Conservation (phyloP, 2,329 filamentous ascomycete species). For the Rhynchosporium secalis region DNA sequence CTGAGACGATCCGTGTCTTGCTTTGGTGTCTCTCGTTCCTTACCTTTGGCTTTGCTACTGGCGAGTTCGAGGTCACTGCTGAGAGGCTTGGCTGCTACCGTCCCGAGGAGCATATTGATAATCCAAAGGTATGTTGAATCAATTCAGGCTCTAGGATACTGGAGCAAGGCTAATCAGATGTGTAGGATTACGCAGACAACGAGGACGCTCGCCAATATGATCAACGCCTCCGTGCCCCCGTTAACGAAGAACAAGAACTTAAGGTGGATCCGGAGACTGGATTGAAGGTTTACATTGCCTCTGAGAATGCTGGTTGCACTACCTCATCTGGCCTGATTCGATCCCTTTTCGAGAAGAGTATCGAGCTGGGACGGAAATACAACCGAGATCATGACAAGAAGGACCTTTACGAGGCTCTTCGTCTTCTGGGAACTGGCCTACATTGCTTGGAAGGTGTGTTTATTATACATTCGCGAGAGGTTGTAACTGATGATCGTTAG, state of each 20-base stretch:
- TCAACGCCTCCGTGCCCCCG: conserved; percentile 52
- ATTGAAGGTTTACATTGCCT: conserved; percentile 91
- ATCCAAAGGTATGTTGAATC: conserved; percentile 41
- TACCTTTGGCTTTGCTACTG: conserved; percentile 77
- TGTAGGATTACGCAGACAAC: conserved; percentile 47
- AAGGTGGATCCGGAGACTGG: conserved; percentile 70
- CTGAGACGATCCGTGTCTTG: conserved; percentile 21
- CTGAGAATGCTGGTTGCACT: conserved; percentile 72
- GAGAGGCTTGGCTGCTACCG: conserved; percentile 77
- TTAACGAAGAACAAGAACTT: conserved; percentile 76
- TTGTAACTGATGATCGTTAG: conserved; percentile 40
- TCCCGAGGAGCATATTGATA: conserved; percentile 78
- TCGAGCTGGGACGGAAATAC: conserved; percentile 75
- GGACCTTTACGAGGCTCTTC: conserved; percentile 53
- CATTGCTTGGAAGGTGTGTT: conserved; percentile 20
- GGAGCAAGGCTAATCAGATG: conserved; percentile 74
- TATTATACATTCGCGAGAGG: neutral
- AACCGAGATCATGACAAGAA: conserved; percentile 61
- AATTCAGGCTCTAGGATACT: conserved; percentile 37
- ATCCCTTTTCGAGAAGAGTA: conserved; percentile 66
- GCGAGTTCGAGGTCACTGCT: conserved; percentile 79
- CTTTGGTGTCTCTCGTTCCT: conserved; percentile 55
- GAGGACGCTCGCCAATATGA: conserved; percentile 62
- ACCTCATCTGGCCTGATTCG: conserved; percentile 77
- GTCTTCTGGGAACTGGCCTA: conserved; percentile 19